These are phyloP conservation scores for Clonostachys rosea DNA, from an alignment of 2,329 filamentous ascomycete genomes.

Conservation along the genomic window DNA sequence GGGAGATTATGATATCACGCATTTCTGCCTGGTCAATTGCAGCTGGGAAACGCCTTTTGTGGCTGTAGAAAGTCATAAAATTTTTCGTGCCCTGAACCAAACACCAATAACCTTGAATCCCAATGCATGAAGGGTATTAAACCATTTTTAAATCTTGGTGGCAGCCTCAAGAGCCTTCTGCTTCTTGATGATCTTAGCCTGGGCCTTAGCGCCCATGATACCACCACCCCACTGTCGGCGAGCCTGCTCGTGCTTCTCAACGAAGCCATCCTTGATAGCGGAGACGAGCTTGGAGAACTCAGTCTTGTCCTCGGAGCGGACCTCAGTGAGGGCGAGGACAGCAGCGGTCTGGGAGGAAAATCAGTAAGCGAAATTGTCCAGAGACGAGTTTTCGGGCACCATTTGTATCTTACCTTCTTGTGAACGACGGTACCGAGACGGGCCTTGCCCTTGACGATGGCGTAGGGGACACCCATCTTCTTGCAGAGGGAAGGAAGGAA, in stretches of 20 bases:
- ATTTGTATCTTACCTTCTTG: slow-evolving; percentile 74
- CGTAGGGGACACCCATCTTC: slow-evolving; percentile 99
- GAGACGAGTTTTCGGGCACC: background rate
- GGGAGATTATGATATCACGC: too few species aligned
- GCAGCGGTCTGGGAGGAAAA: slow-evolving; percentile 71
- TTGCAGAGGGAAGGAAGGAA: slow-evolving; percentile 98
- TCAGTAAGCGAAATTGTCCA: background rate
- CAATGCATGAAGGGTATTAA: slow-evolving; percentile 33
- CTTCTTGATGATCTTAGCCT: slow-evolving; percentile 74
- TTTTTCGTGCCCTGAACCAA: slow-evolving; percentile 29
- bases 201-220: slow-evolving; percentile 97
- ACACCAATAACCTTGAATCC: slow-evolving; percentile 26
- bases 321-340: slow-evolving; percentile 92
- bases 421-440: slow-evolving; percentile 97
- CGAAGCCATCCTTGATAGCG: slow-evolving; percentile 96
- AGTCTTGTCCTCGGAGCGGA: slow-evolving; percentile 95
- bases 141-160: slow-evolving; percentile 84
- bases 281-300: slow-evolving; percentile 96
- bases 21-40: background rate
- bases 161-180: slow-evolving; percentile 89
- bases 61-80: slow-evolving; percentile 25
- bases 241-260: slow-evolving; percentile 88
- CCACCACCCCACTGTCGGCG: slow-evolving; percentile 98
- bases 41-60: background rate
- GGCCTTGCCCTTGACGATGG: slow-evolving; percentile 99